phyloP scores from a whole-genome alignment of 2,329 filamentous ascomycete genomes.

The Magnaporthales sp. region DNA sequence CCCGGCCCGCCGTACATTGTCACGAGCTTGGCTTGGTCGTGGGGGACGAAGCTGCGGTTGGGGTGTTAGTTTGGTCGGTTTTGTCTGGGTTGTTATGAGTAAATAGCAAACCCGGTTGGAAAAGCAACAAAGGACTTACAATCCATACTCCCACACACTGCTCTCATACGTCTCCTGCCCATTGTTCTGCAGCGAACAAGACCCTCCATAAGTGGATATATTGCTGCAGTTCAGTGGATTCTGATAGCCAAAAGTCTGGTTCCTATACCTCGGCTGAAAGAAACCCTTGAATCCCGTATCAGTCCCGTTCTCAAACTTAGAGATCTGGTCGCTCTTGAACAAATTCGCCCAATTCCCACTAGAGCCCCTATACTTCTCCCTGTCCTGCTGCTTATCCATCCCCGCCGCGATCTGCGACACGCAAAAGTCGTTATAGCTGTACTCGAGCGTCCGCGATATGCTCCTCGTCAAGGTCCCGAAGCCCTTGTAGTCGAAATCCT shows the following conservation, averaged over 20 bases:
- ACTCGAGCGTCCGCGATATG: slow-evolving; percentile 67
- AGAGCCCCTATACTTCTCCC: slow-evolving; percentile 48
- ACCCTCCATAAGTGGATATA: slow-evolving; percentile 34
- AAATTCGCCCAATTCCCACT: slow-evolving; percentile 61
- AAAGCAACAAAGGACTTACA: slow-evolving; percentile 30
- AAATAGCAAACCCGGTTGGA: too few relatives aligned
- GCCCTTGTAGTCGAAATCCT: slow-evolving; percentile 58
- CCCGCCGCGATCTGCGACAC: slow-evolving; percentile 53
- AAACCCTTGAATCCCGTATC: slow-evolving; percentile 63
- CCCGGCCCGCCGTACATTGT: slow-evolving; percentile 49
- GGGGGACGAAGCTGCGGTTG: slow-evolving; percentile 36
- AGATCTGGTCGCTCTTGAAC: slow-evolving; percentile 51
- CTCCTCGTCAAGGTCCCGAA: slow-evolving; percentile 63
- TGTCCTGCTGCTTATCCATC: slow-evolving; percentile 44
- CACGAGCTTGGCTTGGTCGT: slow-evolving; percentile 45
- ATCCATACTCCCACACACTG: slow-evolving; percentile 65
- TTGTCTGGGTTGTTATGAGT: neutral
- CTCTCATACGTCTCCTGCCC: slow-evolving; percentile 66
- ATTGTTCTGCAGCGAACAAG: slow-evolving; percentile 50
- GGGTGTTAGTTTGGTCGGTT: neutral
- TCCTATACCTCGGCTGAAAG: slow-evolving; percentile 59
- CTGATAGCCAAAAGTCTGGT: slow-evolving; percentile 60
- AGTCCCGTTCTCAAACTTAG: slow-evolving; percentile 38
- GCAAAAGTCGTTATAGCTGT: slow-evolving; percentile 69
- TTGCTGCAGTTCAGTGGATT: slow-evolving; percentile 56